These are phyloP conservation scores for Venturia pyrina DNA, from an alignment of 2,329 filamentous ascomycete genomes.

Conservation along the genomic window DNA sequence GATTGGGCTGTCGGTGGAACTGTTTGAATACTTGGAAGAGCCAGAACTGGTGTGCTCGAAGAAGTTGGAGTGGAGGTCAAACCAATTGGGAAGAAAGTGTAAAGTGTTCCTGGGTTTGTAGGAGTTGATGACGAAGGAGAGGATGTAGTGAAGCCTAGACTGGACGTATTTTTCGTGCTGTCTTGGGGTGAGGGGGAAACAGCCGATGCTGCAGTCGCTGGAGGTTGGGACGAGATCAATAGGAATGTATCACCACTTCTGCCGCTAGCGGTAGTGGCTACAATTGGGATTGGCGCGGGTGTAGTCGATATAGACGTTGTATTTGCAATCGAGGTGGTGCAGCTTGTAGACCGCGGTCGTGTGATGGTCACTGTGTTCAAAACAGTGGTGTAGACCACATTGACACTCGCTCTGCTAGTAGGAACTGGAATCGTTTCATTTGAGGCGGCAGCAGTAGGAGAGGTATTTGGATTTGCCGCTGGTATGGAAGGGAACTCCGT, in stretches of 20 bases:
- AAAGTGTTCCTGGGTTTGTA: neutral
- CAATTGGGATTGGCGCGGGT: neutral
- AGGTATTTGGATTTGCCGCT: neutral
- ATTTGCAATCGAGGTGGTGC: neutral
- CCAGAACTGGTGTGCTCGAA: neutral
- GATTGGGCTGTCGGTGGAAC: neutral
- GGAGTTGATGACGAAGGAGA: neutral
- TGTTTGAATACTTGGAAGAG: neutral
- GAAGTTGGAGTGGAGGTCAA: neutral
- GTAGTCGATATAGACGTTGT: neutral
- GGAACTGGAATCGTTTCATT: neutral
- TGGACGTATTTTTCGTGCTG: neutral
- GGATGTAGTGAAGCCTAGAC: neutral
- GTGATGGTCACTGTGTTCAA: neutral
- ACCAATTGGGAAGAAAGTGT: neutral
- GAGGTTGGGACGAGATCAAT: neutral
- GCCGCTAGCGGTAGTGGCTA: neutral
- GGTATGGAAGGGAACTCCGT: conserved; percentile 10
- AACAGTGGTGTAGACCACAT: neutral
- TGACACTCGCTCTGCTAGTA: neutral
- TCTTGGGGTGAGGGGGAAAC: neutral
- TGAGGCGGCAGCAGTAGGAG: neutral
- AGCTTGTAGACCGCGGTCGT: neutral
- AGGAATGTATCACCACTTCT: conserved; percentile 8
- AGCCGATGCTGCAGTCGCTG: neutral